Evolutionary conservation across 352 stramenopile genomes (phyloP).

Genomic region (Phytophthora kernoviae): DNA sequence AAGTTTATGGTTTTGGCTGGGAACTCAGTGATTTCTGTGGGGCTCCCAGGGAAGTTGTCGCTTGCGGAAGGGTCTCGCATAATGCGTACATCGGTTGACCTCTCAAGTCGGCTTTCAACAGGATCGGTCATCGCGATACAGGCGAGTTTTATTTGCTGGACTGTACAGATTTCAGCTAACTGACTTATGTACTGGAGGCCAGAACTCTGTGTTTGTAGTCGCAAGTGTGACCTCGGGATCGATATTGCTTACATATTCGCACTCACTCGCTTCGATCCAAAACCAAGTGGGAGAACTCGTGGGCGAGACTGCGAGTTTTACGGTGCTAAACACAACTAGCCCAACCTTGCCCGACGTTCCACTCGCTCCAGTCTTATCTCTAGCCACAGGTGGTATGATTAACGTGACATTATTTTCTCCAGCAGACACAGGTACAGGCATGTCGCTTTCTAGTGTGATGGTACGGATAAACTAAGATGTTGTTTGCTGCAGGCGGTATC

Average conservation of each 20-base stretch:
- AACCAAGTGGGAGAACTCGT: constrained; percentile 30
- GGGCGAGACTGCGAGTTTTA: constrained; percentile 35
- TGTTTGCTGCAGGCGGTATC: constrained; percentile 37
- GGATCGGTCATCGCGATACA: constrained; percentile 45
- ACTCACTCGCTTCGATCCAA: constrained; percentile 31
- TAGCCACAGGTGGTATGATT: constrained; percentile 52
- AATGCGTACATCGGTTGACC: constrained; percentile 44
- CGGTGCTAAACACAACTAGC: constrained; percentile 36
- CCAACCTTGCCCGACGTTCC: constrained; percentile 39
- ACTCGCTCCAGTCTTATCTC: constrained; percentile 31
- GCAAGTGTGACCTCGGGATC: constrained; percentile 32
- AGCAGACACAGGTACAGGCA: constrained; percentile 43
- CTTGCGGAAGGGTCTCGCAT: constrained; percentile 34
- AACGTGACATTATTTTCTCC: constrained; percentile 33
- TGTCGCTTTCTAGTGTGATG: neutral
- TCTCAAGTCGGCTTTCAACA: constrained; percentile 29
- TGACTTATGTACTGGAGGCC: neutral
- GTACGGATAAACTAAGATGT: neutral
- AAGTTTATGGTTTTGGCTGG: constrained; percentile 55
- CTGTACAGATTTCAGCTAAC: neutral
- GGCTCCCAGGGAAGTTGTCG: constrained; percentile 43
- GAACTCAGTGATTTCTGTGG: constrained; percentile 20
- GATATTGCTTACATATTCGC: constrained; percentile 33
- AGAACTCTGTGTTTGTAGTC: constrained; percentile 40
- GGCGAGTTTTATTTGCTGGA: constrained; percentile 14